Evolutionary conservation across 1,284 basidiomycete genomes (phyloP).

Genomic region (Ceratobasidium sp.): DNA sequence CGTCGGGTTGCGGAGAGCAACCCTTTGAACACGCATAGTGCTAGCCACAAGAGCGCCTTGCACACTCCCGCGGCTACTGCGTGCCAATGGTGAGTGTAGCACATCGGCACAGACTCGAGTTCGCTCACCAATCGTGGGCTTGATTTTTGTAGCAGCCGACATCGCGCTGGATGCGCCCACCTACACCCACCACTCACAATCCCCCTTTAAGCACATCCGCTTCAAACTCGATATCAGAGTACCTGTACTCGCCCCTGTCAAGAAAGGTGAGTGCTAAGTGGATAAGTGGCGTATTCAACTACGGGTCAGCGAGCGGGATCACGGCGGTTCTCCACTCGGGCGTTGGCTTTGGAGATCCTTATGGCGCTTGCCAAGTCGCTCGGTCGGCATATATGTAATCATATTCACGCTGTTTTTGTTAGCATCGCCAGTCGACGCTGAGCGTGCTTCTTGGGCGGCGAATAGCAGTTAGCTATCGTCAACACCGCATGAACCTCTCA

Average conservation of each 20-base stretch:
- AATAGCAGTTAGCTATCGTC: slow-evolving; percentile 10
- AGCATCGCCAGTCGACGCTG: slow-evolving; percentile 22
- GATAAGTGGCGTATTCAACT: not conserved
- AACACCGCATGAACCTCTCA: slow-evolving; percentile 11
- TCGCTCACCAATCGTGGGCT: not conserved
- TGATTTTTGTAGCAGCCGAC: not conserved
- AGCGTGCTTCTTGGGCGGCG: slow-evolving; percentile 31
- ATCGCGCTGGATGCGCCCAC: not conserved
- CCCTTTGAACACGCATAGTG: not conserved
- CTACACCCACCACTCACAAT: not conserved
- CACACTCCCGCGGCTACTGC: not conserved
- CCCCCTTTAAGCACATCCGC: not conserved
- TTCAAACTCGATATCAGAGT: not conserved
- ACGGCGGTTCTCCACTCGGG: not conserved
- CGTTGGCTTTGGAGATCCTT: slow-evolving; percentile 18
- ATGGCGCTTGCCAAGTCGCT: not conserved
- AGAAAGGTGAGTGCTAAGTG: not conserved
- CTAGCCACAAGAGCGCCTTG: not conserved
- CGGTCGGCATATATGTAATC: not conserved
- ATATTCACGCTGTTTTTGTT: not conserved
- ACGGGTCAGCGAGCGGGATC: not conserved
- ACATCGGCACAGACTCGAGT: too few relatives aligned
- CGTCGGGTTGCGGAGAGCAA: not conserved
- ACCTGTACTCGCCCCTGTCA: not conserved
- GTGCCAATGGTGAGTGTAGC: too few relatives aligned